Conservation (phyloP, 2,329 filamentous ascomycete species). For the Chrysoporthe austroafricana region DNA sequence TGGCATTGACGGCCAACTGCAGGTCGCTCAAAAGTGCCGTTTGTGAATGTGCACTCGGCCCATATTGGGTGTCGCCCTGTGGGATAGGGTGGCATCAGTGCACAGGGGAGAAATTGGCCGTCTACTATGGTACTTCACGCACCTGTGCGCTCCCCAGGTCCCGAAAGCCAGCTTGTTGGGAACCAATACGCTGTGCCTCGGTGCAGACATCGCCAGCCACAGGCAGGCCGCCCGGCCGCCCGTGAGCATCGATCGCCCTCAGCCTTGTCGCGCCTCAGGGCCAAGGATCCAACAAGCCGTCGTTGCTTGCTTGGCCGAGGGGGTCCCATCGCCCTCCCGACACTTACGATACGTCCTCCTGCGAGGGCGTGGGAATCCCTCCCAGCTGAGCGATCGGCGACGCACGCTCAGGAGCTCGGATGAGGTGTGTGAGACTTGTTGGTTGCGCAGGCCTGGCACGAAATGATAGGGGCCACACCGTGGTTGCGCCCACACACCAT, state of each 20-base stretch:
- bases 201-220: background rate
- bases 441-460: slow-evolving; percentile 7
- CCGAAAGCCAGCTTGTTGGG: background rate
- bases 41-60: background rate
- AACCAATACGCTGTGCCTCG: background rate
- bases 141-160: background rate
- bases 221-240: background rate
- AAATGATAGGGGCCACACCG: slow-evolving; percentile 8
- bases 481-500: slow-evolving; percentile 10
- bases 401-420: background rate
- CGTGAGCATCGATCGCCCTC: background rate
- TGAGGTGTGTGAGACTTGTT: background rate
- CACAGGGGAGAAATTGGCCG: too few species aligned
- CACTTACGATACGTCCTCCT: too few species aligned
- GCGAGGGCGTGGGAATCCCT: background rate
- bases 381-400: background rate
- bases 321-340: background rate
- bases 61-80: too few species aligned
- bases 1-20: background rate
- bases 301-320: background rate
- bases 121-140: too few species aligned
- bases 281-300: too few species aligned
- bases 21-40: background rate
- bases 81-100: too few species aligned
- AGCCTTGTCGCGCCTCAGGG: too few species aligned